A percentile compares a stretch with the other conserved stretches of the same genome.
phyloP scores from a whole-genome alignment of 306 rosid species.

The Heteromeles arbutifolia region DNA sequence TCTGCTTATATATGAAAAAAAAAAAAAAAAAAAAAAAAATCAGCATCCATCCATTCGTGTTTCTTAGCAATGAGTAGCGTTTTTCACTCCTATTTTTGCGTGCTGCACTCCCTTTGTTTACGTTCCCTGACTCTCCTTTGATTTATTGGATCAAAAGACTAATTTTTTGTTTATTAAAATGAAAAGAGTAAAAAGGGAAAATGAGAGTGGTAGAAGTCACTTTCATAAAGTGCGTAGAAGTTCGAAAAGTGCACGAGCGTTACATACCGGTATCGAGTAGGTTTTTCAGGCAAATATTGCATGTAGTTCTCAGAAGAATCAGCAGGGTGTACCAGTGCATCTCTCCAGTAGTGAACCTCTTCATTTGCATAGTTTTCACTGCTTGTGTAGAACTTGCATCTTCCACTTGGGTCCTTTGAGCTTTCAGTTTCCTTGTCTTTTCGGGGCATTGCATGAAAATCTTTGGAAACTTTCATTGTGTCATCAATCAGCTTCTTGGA shows the following conservation, averaged over 20 bases:
- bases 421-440: slow-evolving; percentile 50
- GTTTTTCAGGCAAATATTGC: slow-evolving; percentile 65
- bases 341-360: slow-evolving; percentile 51
- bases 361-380: slow-evolving; percentile 37
- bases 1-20: no score
- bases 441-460: slow-evolving; percentile 52
- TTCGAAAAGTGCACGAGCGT: background rate
- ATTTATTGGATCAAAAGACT: no score
- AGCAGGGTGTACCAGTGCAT: slow-evolving; percentile 51
- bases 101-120: no score
- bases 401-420: slow-evolving; percentile 44
- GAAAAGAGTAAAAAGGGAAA: background rate
- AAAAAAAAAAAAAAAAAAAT: no score
- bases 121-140: no score
- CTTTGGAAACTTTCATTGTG: slow-evolving; percentile 32
- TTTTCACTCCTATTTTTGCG: no score
- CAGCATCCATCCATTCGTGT: no score
- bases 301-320: slow-evolving; percentile 40
- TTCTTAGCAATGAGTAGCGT: no score
- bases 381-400: slow-evolving; percentile 55
- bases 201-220: background rate
- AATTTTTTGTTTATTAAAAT: no score
- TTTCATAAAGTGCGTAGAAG: no score
- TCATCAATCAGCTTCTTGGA: slow-evolving; percentile 32
- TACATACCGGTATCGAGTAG: slow-evolving; percentile 35